These are phyloP conservation scores for Acrodontium crateriforme DNA, from an alignment of 2,329 filamentous ascomycete species.

Conservation along the genomic window DNA sequence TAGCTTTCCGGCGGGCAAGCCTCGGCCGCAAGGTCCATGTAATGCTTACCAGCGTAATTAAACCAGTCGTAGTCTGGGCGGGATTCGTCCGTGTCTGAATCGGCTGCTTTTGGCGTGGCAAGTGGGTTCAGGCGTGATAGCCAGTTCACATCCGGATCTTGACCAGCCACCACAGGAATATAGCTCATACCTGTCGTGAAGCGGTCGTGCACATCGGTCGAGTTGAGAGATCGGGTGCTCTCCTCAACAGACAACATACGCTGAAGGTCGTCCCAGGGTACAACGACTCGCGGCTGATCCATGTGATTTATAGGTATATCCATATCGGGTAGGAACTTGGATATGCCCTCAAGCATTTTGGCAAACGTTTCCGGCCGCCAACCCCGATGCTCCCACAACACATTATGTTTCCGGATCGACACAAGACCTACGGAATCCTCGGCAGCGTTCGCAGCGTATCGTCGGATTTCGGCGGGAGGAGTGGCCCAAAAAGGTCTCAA, in stretches of 20 bases:
- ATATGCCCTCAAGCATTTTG: constrained; percentile 28
- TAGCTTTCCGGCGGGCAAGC: constrained; percentile 28
- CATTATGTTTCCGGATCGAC: constrained; percentile 24
- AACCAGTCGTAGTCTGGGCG: no score
- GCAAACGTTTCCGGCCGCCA: constrained; percentile 27
- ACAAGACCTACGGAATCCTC: no score
- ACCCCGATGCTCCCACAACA: constrained; percentile 17
- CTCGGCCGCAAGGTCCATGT: constrained; percentile 30
- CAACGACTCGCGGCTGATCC: constrained; percentile 35
- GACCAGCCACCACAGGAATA: constrained; percentile 15
- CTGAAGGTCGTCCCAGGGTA: constrained; percentile 33
- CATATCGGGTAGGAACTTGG: constrained; percentile 29
- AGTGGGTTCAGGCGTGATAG: no score
- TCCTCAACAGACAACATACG: no score
- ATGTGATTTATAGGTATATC: constrained; percentile 36
- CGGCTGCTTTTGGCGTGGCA: constrained; percentile 16
- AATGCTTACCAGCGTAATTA: no score
- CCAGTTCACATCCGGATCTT: no score
- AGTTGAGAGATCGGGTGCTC: no score
- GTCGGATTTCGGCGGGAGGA: constrained; percentile 29
- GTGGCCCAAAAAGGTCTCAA: constrained; percentile 36
- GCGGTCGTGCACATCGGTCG: no score
- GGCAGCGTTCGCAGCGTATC: constrained; percentile 26
- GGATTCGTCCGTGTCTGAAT: no score
- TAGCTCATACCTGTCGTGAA: no score